Evolutionary conservation across 2,329 filamentous ascomycete genomes (phyloP), one percentile per base, ranked within the genome.

Genomic region (Trichoderma oligosporum): DNA sequence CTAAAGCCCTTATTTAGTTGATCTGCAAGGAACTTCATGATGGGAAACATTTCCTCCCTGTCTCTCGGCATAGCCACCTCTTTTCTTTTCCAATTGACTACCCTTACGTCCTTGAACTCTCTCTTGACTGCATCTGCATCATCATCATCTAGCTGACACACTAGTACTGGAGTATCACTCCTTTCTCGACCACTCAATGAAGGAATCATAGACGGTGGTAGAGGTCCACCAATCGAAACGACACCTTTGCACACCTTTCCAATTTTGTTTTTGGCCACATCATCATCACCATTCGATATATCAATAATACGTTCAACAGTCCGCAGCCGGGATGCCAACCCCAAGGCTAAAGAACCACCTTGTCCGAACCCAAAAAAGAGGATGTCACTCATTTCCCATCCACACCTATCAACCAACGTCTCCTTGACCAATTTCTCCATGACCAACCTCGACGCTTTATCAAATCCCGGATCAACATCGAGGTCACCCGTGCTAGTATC

Each of bases 41-140:
- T 81, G 0, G 92, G 91, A 66, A 92, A 68, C 81, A 95, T 92
- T 78, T 97, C 92, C 9, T 95, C 91, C 53, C 87, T 79, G 68
- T 80, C 87, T 44, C 78, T 76, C n/a, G 91, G 91, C 92, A 97
- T 96, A 1, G 81, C 81, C 70, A 96, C 90, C 5, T 86, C 88
- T 2, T 70, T 72, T 67, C 86, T 83, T 66, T 79, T 82, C 84
- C 89, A 94, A 66, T 82, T 82, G 56, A 84, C 84, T 61, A 86
- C 78, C 69, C 84, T 79, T 20, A 90, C 84, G 65, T 84, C 78
- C 61, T 78, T 74, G 71, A 93, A 94, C 55, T 82, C 80, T 39
- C 76, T 75, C 68, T 84, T 87, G 33, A 91, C 73, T 57, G 80
- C 75, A n/a, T 84, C 80, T 14, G 87, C 76, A 0, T 83, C 83